A percentile compares a stretch with the other conserved stretches of the same genome.
Conservation (phyloP, 1,284 basidiomycete genomes). For the Microbotryomycetes sp. region DNA sequence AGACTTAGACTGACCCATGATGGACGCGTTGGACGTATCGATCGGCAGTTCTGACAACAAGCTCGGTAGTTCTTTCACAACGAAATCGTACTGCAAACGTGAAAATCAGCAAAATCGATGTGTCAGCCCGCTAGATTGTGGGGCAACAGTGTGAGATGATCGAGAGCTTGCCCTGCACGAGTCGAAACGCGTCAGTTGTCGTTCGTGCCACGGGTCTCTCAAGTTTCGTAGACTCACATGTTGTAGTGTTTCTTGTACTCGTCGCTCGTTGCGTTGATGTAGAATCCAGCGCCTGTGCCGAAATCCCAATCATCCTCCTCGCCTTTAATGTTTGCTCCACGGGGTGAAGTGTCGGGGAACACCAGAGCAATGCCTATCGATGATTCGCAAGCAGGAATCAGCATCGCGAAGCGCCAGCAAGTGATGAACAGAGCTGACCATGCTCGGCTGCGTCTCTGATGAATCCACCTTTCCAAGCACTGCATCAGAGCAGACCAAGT, state of each 20-base stretch:
- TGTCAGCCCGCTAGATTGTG: neutral
- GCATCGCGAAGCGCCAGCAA: neutral
- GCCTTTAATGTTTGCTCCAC: conserved; percentile 81
- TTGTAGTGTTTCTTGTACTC: conserved; percentile 80
- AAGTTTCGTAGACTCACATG: no score
- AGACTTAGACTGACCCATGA: conserved; percentile 68
- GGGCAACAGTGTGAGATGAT: no score
- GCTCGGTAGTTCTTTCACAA: conserved; percentile 73
- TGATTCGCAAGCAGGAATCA: neutral
- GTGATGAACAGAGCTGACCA: conserved; percentile 36
- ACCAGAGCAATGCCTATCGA: conserved; percentile 69
- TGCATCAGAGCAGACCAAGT: conserved; percentile 42
- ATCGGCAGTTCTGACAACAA: conserved; percentile 62
- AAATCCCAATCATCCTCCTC: conserved; percentile 79
- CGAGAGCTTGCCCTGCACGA: neutral
- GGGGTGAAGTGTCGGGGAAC: conserved; percentile 92
- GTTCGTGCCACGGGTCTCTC: no score
- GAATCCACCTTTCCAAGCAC: conserved; percentile 82
- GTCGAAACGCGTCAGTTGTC: neutral
- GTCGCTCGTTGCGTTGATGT: conserved; percentile 76
- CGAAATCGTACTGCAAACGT: conserved; percentile 51
- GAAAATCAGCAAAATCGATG: neutral
- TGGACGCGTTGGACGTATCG: conserved; percentile 57
- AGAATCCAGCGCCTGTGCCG: conserved; percentile 78
- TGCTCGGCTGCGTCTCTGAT: conserved; percentile 70